Conservation (phyloP, 768 basidiomycete species). For the Hygrocybe coccinea region DNA sequence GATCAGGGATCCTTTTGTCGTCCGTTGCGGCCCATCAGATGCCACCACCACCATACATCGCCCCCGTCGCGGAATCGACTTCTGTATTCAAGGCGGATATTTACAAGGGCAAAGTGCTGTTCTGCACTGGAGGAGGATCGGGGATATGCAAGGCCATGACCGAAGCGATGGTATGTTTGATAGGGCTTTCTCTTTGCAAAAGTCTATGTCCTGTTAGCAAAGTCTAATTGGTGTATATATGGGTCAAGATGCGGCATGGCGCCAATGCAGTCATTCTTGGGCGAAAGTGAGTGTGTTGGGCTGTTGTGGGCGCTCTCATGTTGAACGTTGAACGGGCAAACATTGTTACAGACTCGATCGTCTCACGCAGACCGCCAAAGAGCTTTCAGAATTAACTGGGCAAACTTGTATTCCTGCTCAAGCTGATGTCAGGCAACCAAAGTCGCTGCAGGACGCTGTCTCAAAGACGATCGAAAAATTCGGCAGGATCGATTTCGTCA, state of each 20-base stretch:
- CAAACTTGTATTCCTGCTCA: constrained; percentile 63
- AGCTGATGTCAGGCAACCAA: constrained; percentile 80
- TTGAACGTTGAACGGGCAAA: not conserved
- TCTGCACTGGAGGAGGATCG: constrained; percentile 88
- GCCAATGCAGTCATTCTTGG: constrained; percentile 79
- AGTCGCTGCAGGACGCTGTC: constrained; percentile 70
- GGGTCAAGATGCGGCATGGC: constrained; percentile 87
- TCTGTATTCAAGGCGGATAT: constrained; percentile 71
- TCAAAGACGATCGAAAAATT: constrained; percentile 66
- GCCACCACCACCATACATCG: constrained; percentile 39
- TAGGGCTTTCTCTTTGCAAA: too few relatives aligned
- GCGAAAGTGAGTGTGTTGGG: constrained; percentile 63
- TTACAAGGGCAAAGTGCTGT: constrained; percentile 86
- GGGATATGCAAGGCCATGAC: constrained; percentile 92
- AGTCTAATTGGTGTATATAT: too few relatives aligned
- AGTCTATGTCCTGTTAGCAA: too few relatives aligned
- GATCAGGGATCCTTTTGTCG: not conserved
- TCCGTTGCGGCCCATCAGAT: constrained; percentile 19
- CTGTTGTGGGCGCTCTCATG: not conserved
- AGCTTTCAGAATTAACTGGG: constrained; percentile 68
- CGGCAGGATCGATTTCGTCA: constrained; percentile 90
- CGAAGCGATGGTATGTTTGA: constrained; percentile 61
- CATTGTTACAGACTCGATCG: constrained; percentile 63
- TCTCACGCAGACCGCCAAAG: constrained; percentile 61
- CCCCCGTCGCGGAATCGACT: constrained; percentile 49